Conservation (phyloP, 768 basidiomycete species). For the Panus rudis region DNA sequence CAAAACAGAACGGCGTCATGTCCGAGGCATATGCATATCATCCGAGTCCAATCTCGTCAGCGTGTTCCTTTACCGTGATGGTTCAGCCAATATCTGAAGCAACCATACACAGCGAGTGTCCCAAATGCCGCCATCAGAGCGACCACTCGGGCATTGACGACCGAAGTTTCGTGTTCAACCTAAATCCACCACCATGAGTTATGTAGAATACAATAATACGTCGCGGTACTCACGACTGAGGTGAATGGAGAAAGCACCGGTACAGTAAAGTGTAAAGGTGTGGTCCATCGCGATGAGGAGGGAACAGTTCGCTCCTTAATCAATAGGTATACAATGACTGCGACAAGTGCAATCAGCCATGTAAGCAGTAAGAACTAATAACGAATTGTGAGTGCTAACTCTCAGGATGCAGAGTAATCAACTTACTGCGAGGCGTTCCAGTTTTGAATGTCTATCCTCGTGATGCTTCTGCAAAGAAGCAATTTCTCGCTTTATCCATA, state of each 20-base stretch:
- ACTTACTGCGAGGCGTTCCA: constrained; percentile 50
- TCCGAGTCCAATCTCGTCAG: no score
- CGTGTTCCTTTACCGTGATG: no score
- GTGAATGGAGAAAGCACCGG: constrained; percentile 75
- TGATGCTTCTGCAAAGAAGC: constrained; percentile 31
- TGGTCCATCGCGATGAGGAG: constrained; percentile 6
- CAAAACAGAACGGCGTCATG: no score
- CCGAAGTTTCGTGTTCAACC: constrained; percentile 73
- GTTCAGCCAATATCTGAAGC: constrained; percentile 37
- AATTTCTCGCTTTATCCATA: constrained; percentile 34
- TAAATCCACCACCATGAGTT: constrained; percentile 18
- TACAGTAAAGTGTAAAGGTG: constrained; percentile 63
- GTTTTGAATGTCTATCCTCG: constrained; percentile 38
- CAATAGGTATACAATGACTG: constrained; percentile 5
- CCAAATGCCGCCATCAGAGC: constrained; percentile 31
- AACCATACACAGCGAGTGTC: constrained; percentile 35
- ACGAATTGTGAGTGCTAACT: constrained; percentile 1
- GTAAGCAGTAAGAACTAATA: constrained; percentile 24
- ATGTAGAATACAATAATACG: not conserved
- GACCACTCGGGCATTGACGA: constrained; percentile 44
- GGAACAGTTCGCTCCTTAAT: constrained; percentile 1
- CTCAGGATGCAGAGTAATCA: constrained; percentile 6
- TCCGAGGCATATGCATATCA: no score
- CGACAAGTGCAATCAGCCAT: constrained; percentile 29
- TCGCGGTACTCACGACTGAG: constrained; percentile 49